These are phyloP conservation scores for Leishmania lainsoni DNA, from an alignment of 208 protist genomes.

Conservation along the genomic window DNA sequence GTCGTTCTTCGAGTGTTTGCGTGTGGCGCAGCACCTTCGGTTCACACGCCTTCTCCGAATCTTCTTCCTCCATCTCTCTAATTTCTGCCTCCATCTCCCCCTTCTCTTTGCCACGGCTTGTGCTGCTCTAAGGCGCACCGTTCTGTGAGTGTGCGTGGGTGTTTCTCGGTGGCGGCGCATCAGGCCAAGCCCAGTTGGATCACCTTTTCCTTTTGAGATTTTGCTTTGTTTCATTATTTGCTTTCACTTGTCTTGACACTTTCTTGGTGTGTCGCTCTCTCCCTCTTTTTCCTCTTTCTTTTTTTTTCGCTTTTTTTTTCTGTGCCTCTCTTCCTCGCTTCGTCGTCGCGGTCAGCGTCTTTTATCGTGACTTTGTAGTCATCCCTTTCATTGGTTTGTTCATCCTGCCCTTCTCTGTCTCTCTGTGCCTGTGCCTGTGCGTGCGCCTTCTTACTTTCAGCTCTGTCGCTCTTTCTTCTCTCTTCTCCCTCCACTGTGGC, in stretches of 20 bases:
- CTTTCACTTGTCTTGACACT: neutral
- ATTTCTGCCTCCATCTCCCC: neutral
- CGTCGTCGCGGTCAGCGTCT: neutral
- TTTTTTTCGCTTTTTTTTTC: neutral
- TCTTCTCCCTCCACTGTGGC: neutral
- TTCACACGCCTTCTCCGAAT: neutral
- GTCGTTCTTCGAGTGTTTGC: neutral
- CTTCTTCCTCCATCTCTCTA: neutral
- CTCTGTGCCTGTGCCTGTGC: neutral
- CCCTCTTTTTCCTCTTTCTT: neutral
- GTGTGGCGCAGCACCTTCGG: neutral
- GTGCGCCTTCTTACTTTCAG: neutral
- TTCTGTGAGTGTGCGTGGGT: slow-evolving; percentile 5
- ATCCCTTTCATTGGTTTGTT: neutral
- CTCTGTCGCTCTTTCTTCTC: neutral
- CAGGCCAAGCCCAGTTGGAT: neutral
- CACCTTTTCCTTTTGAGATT: neutral
- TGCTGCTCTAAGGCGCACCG: neutral
- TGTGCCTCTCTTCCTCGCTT: neutral
- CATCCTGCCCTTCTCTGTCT: neutral
- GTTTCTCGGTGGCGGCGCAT: neutral
- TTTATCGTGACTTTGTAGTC: neutral
- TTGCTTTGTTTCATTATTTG: neutral
- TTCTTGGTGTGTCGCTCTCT: neutral
- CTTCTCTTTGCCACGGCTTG: neutral